Conservation (phyloP, 257 asterid genomes). For the Nicotiana knightiana region DNA sequence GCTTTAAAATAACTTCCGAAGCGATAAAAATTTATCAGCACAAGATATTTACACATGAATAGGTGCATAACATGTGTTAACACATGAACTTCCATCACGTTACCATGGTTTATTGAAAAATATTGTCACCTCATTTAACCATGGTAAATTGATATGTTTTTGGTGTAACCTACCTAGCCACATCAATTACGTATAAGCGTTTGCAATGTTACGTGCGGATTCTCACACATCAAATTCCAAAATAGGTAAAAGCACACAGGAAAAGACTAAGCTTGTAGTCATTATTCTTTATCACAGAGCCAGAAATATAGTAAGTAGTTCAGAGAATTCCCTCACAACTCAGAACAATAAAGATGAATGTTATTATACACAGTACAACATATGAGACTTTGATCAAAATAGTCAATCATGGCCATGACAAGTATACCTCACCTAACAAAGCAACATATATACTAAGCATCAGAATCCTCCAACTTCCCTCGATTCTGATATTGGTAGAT, state of each 20-base stretch:
- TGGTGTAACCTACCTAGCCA: background rate
- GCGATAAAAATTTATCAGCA: too few relatives aligned
- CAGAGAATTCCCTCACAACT: background rate
- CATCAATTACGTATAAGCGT: background rate
- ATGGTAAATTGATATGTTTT: too few relatives aligned
- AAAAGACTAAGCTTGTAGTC: background rate
- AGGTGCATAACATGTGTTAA: too few relatives aligned
- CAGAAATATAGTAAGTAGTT: background rate
- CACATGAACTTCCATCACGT: too few relatives aligned
- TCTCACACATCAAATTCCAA: background rate
- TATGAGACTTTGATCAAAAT: background rate
- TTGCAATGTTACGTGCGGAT: background rate
- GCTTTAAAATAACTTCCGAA: too few relatives aligned
- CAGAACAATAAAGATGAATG: background rate
- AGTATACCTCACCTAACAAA: background rate
- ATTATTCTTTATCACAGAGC: background rate
- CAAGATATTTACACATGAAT: too few relatives aligned
- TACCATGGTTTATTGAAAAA: too few relatives aligned
- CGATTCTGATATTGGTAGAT: background rate
- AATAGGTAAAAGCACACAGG: background rate
- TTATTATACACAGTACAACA: background rate
- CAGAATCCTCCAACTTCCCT: background rate
- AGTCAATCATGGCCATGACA: background rate
- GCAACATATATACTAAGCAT: background rate
- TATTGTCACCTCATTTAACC: too few relatives aligned